Evolutionary conservation across 441 rosid genomes (phyloP), one percentile per base, ranked within the genome.

Genomic region (Eruca vesicaria): DNA sequence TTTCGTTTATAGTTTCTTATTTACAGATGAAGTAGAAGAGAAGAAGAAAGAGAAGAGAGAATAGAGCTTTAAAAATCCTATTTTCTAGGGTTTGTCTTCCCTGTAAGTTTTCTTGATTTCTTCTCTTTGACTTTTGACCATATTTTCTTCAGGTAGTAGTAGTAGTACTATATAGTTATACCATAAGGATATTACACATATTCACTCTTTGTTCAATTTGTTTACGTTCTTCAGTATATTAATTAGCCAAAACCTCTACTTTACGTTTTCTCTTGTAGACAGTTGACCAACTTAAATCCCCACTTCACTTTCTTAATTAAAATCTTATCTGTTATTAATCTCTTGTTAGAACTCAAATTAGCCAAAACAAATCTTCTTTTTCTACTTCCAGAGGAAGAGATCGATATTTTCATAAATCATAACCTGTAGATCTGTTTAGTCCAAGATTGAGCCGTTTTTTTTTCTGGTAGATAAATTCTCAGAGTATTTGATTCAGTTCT

Each of bases 31-130:
- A 71, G 58, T 32, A 14, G 43, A 58, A 28, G 36, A 60, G n/a
- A 21, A 59, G 67, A 75, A 62, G 32, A 26, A 21, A 7, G 7
- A 26, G 60, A 57, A 70, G 75, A 71, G 58, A 76, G 67, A 35
- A 66, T 23, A 77, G 62, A 77, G 62, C 75, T 32, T 53, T 29
- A 41, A 15, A 75, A 29, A n/a, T 18, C 43, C 16, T 28, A 31
- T 10, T 9, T 48, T 76, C 16, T 64, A 77, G 73, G 77, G 64
- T 59, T 71, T 76, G 48, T 69, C 74, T 64, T 71, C 69, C 80
- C 23, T 66, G 77, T 77, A 77, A 72, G 80, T 56, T 66, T 6
- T 52, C 68, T 76, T 69, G 52, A 7, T 66, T 58, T 53, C 64
- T 62, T 18, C 18, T 70, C 68, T 65, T 70, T 64, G 57, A 71